A percentile compares a stretch with the other conserved stretches of the same genome.
phyloP scores from a whole-genome alignment of 1,139 yeast species.

The Candida glucosophila region DNA sequence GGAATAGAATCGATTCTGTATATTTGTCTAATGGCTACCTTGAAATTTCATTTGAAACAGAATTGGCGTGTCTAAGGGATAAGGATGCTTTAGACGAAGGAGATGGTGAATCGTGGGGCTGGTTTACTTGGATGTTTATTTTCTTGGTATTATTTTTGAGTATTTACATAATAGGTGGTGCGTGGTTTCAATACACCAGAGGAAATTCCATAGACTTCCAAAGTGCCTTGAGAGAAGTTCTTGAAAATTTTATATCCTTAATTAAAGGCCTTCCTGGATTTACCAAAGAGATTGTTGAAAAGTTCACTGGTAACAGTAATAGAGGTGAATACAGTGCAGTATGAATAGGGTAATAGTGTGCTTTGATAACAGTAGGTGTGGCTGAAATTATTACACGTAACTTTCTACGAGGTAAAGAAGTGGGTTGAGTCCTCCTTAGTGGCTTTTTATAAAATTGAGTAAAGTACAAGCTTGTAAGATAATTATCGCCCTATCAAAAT shows the following conservation, averaged over 20 bases:
- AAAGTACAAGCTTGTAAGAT: no score
- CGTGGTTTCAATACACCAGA: constrained; percentile 62
- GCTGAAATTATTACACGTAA: no score
- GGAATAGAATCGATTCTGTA: constrained; percentile 22
- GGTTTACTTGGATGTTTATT: constrained; percentile 70
- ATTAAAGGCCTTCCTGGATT: constrained; percentile 64
- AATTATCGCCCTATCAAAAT: no score
- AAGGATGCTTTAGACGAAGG: constrained; percentile 22
- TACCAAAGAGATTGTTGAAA: constrained; percentile 57
- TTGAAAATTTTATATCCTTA: constrained; percentile 57
- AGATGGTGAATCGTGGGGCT: constrained; percentile 54
- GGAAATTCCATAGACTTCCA: constrained; percentile 45
- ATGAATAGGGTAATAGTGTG: no score
- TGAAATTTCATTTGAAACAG: constrained; percentile 18
- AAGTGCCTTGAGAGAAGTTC: constrained; percentile 58
- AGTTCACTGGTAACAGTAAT: constrained; percentile 56
- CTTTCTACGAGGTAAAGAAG: no score
- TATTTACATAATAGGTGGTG: constrained; percentile 67
- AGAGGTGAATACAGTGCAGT: constrained; percentile 94
- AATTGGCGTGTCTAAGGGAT: constrained; percentile 32
- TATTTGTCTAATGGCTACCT: constrained; percentile 25
- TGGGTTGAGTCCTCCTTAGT: no score
- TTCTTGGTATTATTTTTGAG: constrained; percentile 61
- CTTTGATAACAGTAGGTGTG: no score
- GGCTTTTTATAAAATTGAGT: no score